A percentile compares a stretch with the other conserved stretches of the same genome.
phyloP scores from a whole-genome alignment of 1,284 basidiomycete genomes.

The Vanrija sp. region DNA sequence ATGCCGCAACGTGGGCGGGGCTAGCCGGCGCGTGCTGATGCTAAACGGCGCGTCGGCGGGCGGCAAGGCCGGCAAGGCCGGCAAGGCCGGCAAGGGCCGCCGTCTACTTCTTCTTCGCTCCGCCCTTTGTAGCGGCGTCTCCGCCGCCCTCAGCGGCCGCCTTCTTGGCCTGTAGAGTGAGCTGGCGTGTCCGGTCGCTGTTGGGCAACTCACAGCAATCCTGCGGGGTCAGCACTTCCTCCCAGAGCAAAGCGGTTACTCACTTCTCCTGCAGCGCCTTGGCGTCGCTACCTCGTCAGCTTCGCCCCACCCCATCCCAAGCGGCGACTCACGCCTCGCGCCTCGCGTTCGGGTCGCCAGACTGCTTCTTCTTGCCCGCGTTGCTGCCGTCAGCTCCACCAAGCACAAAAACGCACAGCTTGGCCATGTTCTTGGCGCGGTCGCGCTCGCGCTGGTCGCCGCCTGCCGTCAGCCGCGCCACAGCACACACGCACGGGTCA shows the following conservation, averaged over 20 bases:
- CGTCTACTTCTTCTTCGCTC: slow-evolving; percentile 12
- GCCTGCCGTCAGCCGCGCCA: slow-evolving; percentile 6
- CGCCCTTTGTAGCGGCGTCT: background rate
- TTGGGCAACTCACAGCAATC: slow-evolving; percentile 13
- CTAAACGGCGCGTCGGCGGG: background rate
- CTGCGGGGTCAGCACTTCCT: slow-evolving; percentile 5
- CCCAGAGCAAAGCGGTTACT: background rate
- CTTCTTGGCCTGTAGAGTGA: slow-evolving; percentile 14
- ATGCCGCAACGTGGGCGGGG: no score
- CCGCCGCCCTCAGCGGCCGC: slow-evolving; percentile 13
- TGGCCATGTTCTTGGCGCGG: slow-evolving; percentile 18
- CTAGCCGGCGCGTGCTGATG: no score
- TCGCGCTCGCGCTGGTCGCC: slow-evolving; percentile 25
- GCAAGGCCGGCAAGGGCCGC: background rate
- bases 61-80: background rate
- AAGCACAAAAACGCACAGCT: slow-evolving; percentile 12
- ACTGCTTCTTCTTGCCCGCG: slow-evolving; percentile 14
- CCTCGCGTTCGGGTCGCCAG: slow-evolving; percentile 10
- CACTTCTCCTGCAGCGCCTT: slow-evolving; percentile 24
- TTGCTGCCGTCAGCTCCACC: background rate
- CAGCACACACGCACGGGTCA: background rate
- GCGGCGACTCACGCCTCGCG: slow-evolving; percentile 3
- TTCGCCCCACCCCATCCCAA: no score
- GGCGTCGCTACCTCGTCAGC: slow-evolving; percentile 6
- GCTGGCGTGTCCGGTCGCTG: background rate